Base-by-base conservation (phyloP, 2,329 filamentous ascomycete genomes). In the Aspergillus awamori region DNA sequence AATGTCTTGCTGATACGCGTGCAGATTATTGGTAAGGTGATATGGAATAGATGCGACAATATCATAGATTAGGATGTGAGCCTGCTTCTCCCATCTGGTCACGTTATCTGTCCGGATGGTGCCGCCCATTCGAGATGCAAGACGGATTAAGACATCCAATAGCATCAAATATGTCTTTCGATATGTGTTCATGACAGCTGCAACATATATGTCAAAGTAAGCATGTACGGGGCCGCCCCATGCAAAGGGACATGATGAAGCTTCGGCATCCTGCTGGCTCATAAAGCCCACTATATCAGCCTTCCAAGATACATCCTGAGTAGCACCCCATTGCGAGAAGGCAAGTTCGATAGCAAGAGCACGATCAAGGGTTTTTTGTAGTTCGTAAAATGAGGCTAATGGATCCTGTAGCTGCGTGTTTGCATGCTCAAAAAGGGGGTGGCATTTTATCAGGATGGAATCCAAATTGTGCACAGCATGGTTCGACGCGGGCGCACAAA, bases 181-280 rank as follows among this genome's bases (percentile, higher is more conserved):
- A 24, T 47, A 57, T 5, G 41, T 48, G 41, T 56, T 56, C 38
- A 45, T 33, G 5, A 48, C 53, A 4, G 38, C 53, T 3, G 38
- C 53, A 10, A 56, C 53, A 26, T 56, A 56, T 8, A 56, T 10
- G 26, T 56, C 53, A 20, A 47, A 28, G 22, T 47, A 56, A 22
- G 53, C 26, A 45, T 56, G n/a, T 8, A 39, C 36, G 5, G 36
- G 36, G 15, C 36, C 36, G 8, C 10, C 10, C 10, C 36, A n/a
- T 5, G 10, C 10, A n/a, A 13, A 39, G 36, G 36, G 36, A 39
- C 36, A 39, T 13, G 10, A 13, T 4, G 36, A 39, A 26, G 26
- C 26, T 26, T 26, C 26, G 26, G 26, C 26, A 26, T 26, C 36
- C 15, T 39, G 5, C 4, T 39, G 36, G 36, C 5, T 39, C 5